These are phyloP conservation scores for Spiromastix sp. DNA, from an alignment of 2,329 filamentous ascomycete genomes.

Conservation along the genomic window DNA sequence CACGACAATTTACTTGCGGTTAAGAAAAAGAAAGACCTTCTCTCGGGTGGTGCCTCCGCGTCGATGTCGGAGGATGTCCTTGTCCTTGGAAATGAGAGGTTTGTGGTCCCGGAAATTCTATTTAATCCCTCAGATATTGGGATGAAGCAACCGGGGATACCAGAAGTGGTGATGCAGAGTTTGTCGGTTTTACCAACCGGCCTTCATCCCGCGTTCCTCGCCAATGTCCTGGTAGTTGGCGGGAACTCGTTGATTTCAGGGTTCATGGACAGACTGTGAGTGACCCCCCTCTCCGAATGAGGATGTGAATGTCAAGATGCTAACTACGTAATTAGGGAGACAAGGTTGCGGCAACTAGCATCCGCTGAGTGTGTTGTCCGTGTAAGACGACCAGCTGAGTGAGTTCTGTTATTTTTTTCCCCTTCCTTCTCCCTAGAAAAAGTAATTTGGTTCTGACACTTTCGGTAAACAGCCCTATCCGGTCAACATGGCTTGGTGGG, in stretches of 20 bases:
- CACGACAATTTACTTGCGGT: conserved; percentile 61
- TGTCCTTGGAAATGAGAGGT: conserved; percentile 84
- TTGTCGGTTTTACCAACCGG: conserved; percentile 66
- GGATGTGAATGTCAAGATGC: conserved; percentile 1
- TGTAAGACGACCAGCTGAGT: conserved; percentile 57
- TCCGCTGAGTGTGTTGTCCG: conserved; percentile 70
- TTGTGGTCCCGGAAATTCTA: conserved; percentile 77
- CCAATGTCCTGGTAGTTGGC: conserved; percentile 81
- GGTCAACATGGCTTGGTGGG: conserved; percentile 78
- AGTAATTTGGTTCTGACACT: not conserved
- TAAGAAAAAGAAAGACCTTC: conserved; percentile 37
- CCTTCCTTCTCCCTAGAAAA: conserved; percentile 1
- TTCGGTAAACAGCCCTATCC: conserved; percentile 54
- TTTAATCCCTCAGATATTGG: conserved; percentile 82
- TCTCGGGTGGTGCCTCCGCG: conserved; percentile 36
- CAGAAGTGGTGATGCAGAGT: conserved; percentile 72
- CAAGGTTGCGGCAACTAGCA: conserved; percentile 60
- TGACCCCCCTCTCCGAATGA: conserved; percentile 1
- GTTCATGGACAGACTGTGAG: conserved; percentile 65
- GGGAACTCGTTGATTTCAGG: conserved; percentile 73
- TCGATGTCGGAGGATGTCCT: conserved; percentile 63
- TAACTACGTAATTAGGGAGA: conserved; percentile 36
- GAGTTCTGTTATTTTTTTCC: conserved; percentile 17
- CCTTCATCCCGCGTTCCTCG: conserved; percentile 70
- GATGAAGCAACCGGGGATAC: conserved; percentile 69